These are phyloP conservation scores for Asterophora lycoperdoides DNA, from an alignment of 768 basidiomycete species.

Conservation along the genomic window DNA sequence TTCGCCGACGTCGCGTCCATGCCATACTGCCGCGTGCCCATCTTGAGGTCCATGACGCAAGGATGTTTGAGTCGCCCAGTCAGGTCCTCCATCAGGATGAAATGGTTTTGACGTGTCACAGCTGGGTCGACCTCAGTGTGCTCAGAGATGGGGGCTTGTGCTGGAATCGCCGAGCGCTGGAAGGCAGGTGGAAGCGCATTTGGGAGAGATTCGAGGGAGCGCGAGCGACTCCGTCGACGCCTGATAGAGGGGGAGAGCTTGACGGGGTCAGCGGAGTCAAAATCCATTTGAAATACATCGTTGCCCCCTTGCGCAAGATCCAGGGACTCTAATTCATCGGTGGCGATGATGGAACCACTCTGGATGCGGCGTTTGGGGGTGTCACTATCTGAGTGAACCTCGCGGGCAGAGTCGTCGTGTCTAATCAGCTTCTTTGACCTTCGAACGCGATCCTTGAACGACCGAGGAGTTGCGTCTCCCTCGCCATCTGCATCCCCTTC, in stretches of 20 bases:
- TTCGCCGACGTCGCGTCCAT: conserved; percentile 89
- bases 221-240: conserved; percentile 44
- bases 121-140: conserved; percentile 33
- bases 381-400: conserved; percentile 35
- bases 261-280: conserved; percentile 21
- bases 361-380: conserved; percentile 54
- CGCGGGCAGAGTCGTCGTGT: conserved; percentile 35
- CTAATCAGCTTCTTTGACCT: conserved; percentile 36
- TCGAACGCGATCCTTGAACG: conserved; percentile 27
- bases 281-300: conserved; percentile 43
- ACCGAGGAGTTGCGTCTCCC: conserved; percentile 22
- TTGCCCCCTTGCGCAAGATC: conserved; percentile 25
- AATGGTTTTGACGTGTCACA: conserved; percentile 88
- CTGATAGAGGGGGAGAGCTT: conserved; percentile 29
- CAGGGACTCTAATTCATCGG: conserved; percentile 32
- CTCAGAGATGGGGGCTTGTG: conserved; percentile 32
- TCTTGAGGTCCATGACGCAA: conserved; percentile 97
- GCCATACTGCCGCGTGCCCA: conserved; percentile 99
- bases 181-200: conserved; percentile 23
- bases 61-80: conserved; percentile 88
- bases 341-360: conserved; percentile 50
- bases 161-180: conserved; percentile 19
- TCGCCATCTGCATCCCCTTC: conserved; percentile 51
- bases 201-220: conserved; percentile 34
- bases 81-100: conserved; percentile 98